Evolutionary conservation across 257 asterid genomes (phyloP).

Genomic region (Osmanthus fragrans): DNA sequence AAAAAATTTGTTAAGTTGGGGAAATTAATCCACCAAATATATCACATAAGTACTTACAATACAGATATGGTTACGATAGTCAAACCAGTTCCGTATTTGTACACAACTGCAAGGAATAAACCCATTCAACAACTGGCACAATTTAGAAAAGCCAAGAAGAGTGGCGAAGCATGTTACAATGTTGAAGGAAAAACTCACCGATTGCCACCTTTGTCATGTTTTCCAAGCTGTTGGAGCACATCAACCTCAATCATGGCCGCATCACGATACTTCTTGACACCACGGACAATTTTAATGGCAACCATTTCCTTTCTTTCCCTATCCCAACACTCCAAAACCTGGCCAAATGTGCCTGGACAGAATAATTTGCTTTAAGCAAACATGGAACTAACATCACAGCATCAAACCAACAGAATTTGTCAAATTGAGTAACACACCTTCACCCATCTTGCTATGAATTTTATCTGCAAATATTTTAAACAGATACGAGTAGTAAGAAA

Average conservation of each 20-base stretch:
- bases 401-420: background rate
- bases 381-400: background rate
- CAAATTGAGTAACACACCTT: slow-evolving; percentile 8
- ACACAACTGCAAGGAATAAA: slow-evolving; percentile 66
- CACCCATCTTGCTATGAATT: slow-evolving; percentile 58
- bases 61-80: slow-evolving; percentile 64
- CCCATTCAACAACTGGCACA: slow-evolving; percentile 36
- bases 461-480: slow-evolving; percentile 32
- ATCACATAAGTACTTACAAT: slow-evolving; percentile 46
- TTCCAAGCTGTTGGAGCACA: slow-evolving; percentile 49
- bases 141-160: background rate
- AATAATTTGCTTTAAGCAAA: background rate
- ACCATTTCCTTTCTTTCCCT: slow-evolving; percentile 50
- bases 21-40: slow-evolving; percentile 46
- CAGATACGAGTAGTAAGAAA: background rate
- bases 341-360: slow-evolving; percentile 50
- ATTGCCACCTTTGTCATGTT: slow-evolving; percentile 46
- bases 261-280: slow-evolving; percentile 49
- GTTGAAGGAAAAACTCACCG: slow-evolving; percentile 35
- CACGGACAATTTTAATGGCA: slow-evolving; percentile 52
- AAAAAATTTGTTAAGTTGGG: slow-evolving; percentile 33
- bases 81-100: slow-evolving; percentile 68
- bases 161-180: background rate
- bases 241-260: slow-evolving; percentile 55
- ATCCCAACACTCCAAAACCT: slow-evolving; percentile 61